Conservation (phyloP, 305 asterid species). For the Rubia tinctorum region DNA sequence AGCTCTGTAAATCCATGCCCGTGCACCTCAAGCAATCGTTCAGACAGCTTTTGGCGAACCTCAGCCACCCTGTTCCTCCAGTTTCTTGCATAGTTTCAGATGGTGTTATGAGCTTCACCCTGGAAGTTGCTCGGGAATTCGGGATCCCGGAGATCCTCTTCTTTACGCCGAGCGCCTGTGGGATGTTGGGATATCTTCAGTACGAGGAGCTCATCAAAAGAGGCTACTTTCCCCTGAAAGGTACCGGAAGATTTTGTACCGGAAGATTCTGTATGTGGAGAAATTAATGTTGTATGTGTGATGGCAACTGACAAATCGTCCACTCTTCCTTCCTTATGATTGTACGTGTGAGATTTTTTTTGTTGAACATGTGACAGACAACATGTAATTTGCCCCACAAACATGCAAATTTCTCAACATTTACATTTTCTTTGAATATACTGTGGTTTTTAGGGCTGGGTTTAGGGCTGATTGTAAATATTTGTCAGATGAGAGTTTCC, state of each 20-base stretch:
- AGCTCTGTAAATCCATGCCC: conserved; percentile 18
- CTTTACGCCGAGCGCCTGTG: conserved; percentile 36
- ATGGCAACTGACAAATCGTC: too few species aligned
- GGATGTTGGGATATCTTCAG: conserved; percentile 32
- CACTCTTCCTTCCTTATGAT: too few species aligned
- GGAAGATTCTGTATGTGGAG: too few species aligned
- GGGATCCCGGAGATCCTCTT: conserved; percentile 28
- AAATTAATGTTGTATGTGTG: too few species aligned
- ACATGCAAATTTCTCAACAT: too few species aligned
- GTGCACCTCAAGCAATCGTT: conserved; percentile 17
- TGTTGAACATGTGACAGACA: too few species aligned
- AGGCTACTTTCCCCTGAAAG: conserved; percentile 38
- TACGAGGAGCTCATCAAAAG: conserved; percentile 20
- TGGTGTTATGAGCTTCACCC: conserved; percentile 36
- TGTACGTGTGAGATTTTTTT: too few species aligned
- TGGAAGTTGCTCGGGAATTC: conserved; percentile 32
- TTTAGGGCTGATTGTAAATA: not conserved
- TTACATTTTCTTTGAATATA: too few species aligned
- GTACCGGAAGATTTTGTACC: conserved; percentile 8
- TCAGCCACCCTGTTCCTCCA: conserved; percentile 17
- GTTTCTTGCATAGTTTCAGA: conserved; percentile 37
- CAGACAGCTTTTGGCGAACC: conserved; percentile 13
- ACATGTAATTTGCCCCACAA: too few species aligned
- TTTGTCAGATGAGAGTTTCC: conserved; percentile 31
- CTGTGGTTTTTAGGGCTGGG: too few species aligned